A percentile compares a stretch with the other conserved stretches of the same genome.
Evolutionary conservation across 805 yeast species (phyloP).

Genomic region (Spathaspora sp.): DNA sequence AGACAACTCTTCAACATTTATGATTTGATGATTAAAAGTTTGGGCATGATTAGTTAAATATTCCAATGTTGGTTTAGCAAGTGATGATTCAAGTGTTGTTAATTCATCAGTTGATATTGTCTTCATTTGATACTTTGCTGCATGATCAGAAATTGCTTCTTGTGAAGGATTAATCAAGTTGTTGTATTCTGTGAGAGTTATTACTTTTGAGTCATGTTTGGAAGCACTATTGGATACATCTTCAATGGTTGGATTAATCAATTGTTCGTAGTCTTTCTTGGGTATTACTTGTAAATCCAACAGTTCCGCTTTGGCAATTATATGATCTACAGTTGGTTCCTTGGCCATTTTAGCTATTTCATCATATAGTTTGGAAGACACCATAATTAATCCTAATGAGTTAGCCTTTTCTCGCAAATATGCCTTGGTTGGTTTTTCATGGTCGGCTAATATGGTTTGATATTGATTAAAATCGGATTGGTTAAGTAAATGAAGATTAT

Average conservation of each 20-base stretch:
- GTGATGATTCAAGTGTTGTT: slow-evolving; percentile 8
- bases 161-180: slow-evolving; percentile 15
- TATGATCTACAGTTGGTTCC: slow-evolving; percentile 21
- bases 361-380: slow-evolving; percentile 27
- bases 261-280: slow-evolving; percentile 17
- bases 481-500: slow-evolving; percentile 15
- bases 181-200: slow-evolving; percentile 15
- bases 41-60: slow-evolving; percentile 12
- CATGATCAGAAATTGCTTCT: slow-evolving; percentile 10
- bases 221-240: slow-evolving; percentile 8
- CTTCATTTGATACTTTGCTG: slow-evolving; percentile 10
- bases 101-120: slow-evolving; percentile 13
- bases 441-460: slow-evolving; percentile 18
- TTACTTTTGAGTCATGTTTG: slow-evolving; percentile 8
- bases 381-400: slow-evolving; percentile 31
- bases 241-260: slow-evolving; percentile 21
- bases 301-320: slow-evolving; percentile 16
- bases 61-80: slow-evolving; percentile 15
- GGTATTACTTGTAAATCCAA: slow-evolving; percentile 3
- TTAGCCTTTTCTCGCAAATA: slow-evolving; percentile 34
- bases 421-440: slow-evolving; percentile 29
- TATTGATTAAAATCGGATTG: slow-evolving; percentile 14
- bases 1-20: slow-evolving; percentile 12
- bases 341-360: slow-evolving; percentile 23
- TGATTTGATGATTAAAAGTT: slow-evolving; percentile 10